Conservation (phyloP, 257 asterid species). For the Solanum gandarillasii region DNA sequence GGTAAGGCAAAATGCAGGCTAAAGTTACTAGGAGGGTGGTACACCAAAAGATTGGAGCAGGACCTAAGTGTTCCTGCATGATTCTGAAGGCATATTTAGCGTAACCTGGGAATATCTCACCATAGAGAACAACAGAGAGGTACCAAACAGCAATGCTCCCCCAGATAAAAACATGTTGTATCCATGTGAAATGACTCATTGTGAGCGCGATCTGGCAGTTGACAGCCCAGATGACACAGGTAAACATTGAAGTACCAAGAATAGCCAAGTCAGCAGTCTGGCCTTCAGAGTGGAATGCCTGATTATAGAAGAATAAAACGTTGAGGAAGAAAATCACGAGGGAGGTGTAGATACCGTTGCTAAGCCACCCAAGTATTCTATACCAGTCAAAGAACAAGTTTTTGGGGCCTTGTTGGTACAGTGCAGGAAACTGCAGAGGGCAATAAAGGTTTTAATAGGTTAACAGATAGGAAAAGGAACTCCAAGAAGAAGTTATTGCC, state of each 20-base stretch:
- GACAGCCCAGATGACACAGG: conserved; percentile 82
- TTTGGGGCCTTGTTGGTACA: conserved; percentile 91
- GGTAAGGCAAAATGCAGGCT: conserved; percentile 72
- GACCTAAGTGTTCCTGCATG: conserved; percentile 59
- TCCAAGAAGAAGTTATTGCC: not conserved
- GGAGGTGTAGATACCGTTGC: conserved; percentile 79
- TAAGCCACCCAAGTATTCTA: conserved; percentile 92
- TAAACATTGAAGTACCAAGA: conserved; percentile 91
- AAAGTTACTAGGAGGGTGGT: conserved; percentile 58
- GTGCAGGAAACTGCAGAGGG: conserved; percentile 78
- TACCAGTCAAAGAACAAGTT: conserved; percentile 85
- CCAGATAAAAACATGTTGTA: conserved; percentile 75
- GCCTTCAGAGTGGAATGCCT: conserved; percentile 73
- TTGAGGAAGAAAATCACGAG: conserved; percentile 67
- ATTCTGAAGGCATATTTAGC: conserved; percentile 38
- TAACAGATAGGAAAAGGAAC: not conserved
- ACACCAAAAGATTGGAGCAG: conserved; percentile 82
- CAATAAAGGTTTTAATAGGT: not conserved
- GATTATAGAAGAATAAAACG: conserved; percentile 57
- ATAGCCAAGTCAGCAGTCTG: conserved; percentile 79
- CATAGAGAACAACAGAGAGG: conserved; percentile 54
- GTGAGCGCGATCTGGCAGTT: conserved; percentile 79
- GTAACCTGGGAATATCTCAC: conserved; percentile 29
- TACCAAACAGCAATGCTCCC: conserved; percentile 73
- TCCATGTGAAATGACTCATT: conserved; percentile 96